Percentiles rank a stretch among this genome's conserved stretches.
phyloP scores from a whole-genome alignment of 352 stramenopile genomes.

The Globisporangium cystogenes region DNA sequence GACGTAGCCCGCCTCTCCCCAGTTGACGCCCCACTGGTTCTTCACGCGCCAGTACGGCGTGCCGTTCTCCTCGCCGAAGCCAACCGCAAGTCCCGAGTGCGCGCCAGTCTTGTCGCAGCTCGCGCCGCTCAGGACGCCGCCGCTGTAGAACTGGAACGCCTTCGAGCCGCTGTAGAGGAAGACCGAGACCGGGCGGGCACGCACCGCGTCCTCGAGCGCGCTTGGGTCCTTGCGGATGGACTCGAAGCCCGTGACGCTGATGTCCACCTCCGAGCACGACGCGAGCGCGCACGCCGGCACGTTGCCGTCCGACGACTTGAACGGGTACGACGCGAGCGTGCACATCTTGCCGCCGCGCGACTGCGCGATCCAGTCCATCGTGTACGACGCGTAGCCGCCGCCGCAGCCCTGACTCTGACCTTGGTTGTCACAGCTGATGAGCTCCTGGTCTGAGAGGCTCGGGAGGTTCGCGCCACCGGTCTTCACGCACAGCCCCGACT shows the following conservation, averaged over 20 bases:
- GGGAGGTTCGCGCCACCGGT: constrained; percentile 26
- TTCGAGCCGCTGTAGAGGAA: constrained; percentile 56
- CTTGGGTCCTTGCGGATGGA: constrained; percentile 33
- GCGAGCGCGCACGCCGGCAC: constrained; percentile 27
- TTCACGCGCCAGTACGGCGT: constrained; percentile 58
- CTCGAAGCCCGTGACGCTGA: constrained; percentile 40
- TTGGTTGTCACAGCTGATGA: constrained; percentile 59
- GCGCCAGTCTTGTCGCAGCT: constrained; percentile 51
- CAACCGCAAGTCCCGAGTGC: constrained; percentile 58
- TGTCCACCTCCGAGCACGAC: constrained; percentile 36
- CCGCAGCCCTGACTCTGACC: constrained; percentile 46
- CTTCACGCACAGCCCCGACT: constrained; percentile 42
- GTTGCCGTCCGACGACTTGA: constrained; percentile 26
- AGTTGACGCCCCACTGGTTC: constrained; percentile 67
- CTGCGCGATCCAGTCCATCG: constrained; percentile 51
- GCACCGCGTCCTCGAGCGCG: constrained; percentile 39
- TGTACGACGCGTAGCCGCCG: constrained; percentile 54
- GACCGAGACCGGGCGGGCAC: constrained; percentile 40
- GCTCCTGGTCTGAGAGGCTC: constrained; percentile 52
- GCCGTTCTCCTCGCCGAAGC: constrained; percentile 45
- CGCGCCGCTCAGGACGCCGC: constrained; percentile 48
- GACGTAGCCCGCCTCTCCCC: constrained; percentile 66
- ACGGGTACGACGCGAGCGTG: constrained; percentile 45
- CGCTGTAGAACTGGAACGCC: constrained; percentile 61
- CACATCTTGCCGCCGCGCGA: constrained; percentile 43